phyloP scores from a whole-genome alignment of 2,329 filamentous ascomycete genomes.

The Talaromyces sp. region DNA sequence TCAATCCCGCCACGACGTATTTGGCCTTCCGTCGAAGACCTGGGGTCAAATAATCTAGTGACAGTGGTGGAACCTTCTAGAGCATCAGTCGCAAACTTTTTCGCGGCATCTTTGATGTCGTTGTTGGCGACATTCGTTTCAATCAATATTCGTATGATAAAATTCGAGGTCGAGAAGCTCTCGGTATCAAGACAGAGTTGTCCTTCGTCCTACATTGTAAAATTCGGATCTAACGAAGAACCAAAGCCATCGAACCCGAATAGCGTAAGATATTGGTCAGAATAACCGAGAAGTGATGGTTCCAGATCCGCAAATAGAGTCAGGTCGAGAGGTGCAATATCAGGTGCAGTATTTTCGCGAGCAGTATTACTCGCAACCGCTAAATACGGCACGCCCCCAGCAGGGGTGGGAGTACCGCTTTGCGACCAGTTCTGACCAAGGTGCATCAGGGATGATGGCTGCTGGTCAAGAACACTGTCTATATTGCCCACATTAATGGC shows the following conservation, averaged over 20 bases:
- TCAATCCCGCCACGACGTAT: no score
- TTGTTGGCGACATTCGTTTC: no score
- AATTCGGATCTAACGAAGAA: neutral
- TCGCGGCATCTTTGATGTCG: no score
- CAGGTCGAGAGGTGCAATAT: neutral
- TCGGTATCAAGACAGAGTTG: neutral
- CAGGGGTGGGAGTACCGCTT: neutral
- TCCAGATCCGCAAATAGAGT: neutral
- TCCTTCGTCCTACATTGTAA: neutral
- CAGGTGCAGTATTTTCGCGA: neutral
- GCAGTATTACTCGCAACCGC: neutral
- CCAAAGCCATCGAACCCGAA: neutral
- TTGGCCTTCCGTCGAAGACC: no score
- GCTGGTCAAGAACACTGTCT: neutral
- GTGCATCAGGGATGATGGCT: neutral
- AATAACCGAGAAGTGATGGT: neutral
- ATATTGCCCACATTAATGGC: neutral
- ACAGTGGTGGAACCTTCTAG: no score
- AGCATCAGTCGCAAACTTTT: no score
- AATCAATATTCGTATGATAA: no score
- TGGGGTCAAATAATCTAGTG: no score
- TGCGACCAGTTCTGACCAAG: neutral
- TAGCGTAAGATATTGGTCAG: neutral
- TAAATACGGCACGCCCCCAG: neutral
- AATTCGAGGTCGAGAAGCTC: neutral